A percentile compares a stretch with the other conserved stretches of the same genome.
Conservation (phyloP, 1,284 basidiomycete genomes). For the Rhizoctonia solani region DNA sequence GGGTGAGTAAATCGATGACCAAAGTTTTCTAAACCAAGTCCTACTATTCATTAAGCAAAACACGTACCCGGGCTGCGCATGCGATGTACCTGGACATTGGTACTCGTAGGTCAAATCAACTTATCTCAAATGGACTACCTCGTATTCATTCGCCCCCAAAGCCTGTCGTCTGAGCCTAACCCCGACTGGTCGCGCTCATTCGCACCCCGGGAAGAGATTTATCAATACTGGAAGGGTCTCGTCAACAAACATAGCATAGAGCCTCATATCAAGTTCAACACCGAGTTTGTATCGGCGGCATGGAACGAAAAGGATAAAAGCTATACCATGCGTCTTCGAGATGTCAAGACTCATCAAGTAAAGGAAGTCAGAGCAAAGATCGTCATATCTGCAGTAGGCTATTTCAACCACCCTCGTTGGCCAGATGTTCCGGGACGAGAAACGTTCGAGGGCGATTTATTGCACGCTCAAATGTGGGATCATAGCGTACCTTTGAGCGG, state of each 20-base stretch:
- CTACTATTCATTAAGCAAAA: constrained; percentile 47
- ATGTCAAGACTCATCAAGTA: neutral
- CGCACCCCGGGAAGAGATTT: neutral
- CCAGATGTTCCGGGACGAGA: constrained; percentile 12
- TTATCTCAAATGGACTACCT: neutral
- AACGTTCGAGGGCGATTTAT: neutral
- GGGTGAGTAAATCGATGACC: too few relatives aligned
- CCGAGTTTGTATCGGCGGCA: constrained; percentile 13
- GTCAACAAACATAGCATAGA: neutral
- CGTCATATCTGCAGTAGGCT: constrained; percentile 3
- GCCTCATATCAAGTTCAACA: constrained; percentile 4
- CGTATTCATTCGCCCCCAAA: too few relatives aligned
- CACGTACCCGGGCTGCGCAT: constrained; percentile 46
- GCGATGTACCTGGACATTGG: constrained; percentile 33
- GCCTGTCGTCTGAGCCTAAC: constrained; percentile 48
- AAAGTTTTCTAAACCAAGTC: too few relatives aligned
- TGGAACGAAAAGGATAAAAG: constrained; percentile 5
- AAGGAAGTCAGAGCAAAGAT: neutral
- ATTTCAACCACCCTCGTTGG: constrained; percentile 8
- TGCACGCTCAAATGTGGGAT: constrained; percentile 18
- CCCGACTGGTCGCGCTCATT: constrained; percentile 43
- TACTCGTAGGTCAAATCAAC: constrained; percentile 35
- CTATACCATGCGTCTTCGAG: neutral
- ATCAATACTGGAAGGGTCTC: neutral
- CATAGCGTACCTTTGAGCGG: neutral